phyloP scores from a whole-genome alignment of 352 stramenopile genomes.

The Phytophthora idaei region DNA sequence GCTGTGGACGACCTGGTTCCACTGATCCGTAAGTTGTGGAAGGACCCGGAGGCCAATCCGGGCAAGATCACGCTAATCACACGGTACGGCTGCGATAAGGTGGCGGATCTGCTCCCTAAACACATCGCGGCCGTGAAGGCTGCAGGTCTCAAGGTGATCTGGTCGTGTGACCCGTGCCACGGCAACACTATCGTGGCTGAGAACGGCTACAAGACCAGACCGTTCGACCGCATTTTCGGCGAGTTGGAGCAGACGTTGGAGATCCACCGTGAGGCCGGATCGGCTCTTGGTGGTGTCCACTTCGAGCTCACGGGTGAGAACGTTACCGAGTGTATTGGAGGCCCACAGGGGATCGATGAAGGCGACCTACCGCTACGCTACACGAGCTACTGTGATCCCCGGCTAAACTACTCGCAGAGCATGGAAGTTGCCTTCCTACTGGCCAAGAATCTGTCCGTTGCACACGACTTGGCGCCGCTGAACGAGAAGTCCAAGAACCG shows the following conservation, averaged over 20 bases:
- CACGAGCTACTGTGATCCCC: constrained; percentile 97
- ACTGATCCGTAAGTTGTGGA: constrained; percentile 96
- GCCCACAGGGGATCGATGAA: constrained; percentile 94
- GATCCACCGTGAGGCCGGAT: constrained; percentile 96
- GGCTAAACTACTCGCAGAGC: constrained; percentile 98
- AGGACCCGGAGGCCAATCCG: constrained; percentile 89
- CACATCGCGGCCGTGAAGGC: constrained; percentile 96
- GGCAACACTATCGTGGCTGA: constrained; percentile 99
- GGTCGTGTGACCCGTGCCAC: constrained; percentile 96
- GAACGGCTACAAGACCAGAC: constrained; percentile 96
- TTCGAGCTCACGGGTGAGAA: constrained; percentile 99
- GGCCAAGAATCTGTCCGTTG: constrained; percentile 88
- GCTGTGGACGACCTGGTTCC: constrained; percentile 94
- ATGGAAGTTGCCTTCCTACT: constrained; percentile 98
- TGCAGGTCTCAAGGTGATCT: constrained; percentile 95
- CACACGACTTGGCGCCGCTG: constrained; percentile 67
- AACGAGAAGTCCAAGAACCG: constrained; percentile 63
- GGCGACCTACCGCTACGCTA: constrained; percentile 94
- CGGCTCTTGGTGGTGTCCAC: constrained; percentile 93
- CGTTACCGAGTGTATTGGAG: constrained; percentile 99
- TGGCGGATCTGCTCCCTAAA: constrained; percentile 92
- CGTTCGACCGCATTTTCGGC: constrained; percentile 96
- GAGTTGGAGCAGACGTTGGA: constrained; percentile 98
- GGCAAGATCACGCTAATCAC: constrained; percentile 98
- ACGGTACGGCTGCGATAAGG: constrained; percentile 96